Percentiles rank a stretch among this genome's conserved stretches.
Conservation (phyloP, 345 rosid species). For the Eucalyptus regnans region DNA sequence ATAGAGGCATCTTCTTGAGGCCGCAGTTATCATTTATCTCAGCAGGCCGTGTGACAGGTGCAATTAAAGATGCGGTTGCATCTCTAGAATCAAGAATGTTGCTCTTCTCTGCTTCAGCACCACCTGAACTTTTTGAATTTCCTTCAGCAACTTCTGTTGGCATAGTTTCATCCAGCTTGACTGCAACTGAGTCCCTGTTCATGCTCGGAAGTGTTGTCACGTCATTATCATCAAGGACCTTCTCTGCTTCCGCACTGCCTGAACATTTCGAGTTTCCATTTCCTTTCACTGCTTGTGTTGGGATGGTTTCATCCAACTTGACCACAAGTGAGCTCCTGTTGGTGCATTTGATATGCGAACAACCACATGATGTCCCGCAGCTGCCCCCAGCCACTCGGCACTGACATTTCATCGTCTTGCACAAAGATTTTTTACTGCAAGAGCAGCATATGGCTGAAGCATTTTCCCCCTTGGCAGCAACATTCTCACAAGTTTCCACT, state of each 20-base stretch:
- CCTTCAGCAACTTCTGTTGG: neutral
- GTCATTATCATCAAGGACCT: neutral
- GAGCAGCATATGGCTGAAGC: constrained; percentile 51
- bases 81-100: constrained; percentile 13
- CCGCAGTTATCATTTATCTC: constrained; percentile 20
- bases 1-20: constrained; percentile 53
- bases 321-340: constrained; percentile 27
- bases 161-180: neutral
- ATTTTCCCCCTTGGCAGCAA: constrained; percentile 5
- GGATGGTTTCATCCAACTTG: neutral
- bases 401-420: constrained; percentile 73
- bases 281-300: neutral
- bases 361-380: constrained; percentile 70
- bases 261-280: neutral
- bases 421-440: constrained; percentile 58
- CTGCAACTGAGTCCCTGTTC: neutral
- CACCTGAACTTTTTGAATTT: neutral
- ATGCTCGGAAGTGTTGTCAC: constrained; percentile 1
- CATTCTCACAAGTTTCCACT: constrained; percentile 24
- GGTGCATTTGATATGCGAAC: constrained; percentile 49
- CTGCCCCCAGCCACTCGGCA: constrained; percentile 52
- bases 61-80: constrained; percentile 11
- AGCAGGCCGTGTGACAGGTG: constrained; percentile 8
- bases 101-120: constrained; percentile 6
- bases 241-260: constrained; percentile 8